Evolutionary conservation across 768 basidiomycete species (phyloP).

Genomic region (Rhizopogon salebrosus): DNA sequence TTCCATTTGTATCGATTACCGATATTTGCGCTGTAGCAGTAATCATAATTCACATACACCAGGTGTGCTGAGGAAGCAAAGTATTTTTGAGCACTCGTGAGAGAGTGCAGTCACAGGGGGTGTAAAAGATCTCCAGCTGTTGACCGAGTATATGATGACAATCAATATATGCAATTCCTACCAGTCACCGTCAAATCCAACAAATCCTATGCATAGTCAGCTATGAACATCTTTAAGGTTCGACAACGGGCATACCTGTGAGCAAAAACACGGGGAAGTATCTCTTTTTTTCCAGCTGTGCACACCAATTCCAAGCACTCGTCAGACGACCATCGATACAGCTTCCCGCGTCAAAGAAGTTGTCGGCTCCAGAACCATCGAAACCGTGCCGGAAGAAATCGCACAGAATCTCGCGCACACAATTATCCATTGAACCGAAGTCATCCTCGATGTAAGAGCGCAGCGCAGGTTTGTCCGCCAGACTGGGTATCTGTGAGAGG

Average conservation of each 20-base stretch:
- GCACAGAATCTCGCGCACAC: slow-evolving; percentile 63
- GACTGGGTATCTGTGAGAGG: slow-evolving; percentile 62
- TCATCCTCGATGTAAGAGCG: slow-evolving; percentile 76
- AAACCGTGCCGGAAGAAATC: slow-evolving; percentile 89
- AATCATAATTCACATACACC: slow-evolving; percentile 31
- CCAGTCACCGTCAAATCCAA: slow-evolving; percentile 86
- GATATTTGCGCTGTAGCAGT: slow-evolving; percentile 16
- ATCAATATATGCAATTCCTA: slow-evolving; percentile 25
- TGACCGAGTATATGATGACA: not conserved
- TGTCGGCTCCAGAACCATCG: slow-evolving; percentile 88
- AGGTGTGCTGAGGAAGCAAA: slow-evolving; percentile 40
- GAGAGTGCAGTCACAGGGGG: not conserved
- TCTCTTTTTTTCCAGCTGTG: slow-evolving; percentile 77
- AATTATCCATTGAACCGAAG: slow-evolving; percentile 71
- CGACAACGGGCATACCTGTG: slow-evolving; percentile 44
- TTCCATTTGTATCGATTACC: slow-evolving; percentile 5
- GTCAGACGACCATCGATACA: slow-evolving; percentile 82
- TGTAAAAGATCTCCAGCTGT: not conserved
- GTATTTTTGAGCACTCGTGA: slow-evolving; percentile 17
- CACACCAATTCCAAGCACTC: slow-evolving; percentile 93
- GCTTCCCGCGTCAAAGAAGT: slow-evolving; percentile 85
- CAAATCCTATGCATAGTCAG: slow-evolving; percentile 48
- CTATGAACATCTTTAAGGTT: not conserved
- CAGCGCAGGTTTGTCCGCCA: slow-evolving; percentile 65
- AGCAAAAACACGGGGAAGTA: slow-evolving; percentile 79